Conservation (phyloP, 208 protist species). For the Leishmania gerbilli region DNA sequence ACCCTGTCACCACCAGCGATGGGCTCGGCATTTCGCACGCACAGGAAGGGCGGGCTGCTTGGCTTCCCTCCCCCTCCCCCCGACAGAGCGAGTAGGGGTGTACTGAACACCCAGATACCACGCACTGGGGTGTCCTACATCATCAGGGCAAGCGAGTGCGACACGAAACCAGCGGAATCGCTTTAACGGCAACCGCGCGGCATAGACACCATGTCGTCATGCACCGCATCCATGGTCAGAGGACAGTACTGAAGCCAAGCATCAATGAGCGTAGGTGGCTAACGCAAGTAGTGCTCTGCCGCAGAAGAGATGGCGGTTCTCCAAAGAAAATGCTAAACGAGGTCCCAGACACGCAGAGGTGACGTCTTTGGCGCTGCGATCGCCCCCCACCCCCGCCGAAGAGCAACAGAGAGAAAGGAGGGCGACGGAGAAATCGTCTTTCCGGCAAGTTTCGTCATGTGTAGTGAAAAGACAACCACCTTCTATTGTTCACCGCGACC, state of each 20-base stretch:
- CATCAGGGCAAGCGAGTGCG: not conserved
- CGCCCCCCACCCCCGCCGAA: not conserved
- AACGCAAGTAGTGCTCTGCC: not conserved
- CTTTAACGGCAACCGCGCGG: not conserved
- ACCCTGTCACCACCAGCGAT: not conserved
- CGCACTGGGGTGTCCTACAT: not conserved
- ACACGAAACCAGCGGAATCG: not conserved
- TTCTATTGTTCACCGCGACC: not conserved
- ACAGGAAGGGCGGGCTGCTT: not conserved
- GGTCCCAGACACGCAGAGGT: not conserved
- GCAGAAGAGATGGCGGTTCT: not conserved
- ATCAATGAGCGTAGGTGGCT: not conserved
- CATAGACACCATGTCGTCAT: not conserved
- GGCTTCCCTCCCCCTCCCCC: too few species aligned
- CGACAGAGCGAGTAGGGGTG: not conserved
- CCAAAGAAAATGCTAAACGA: not conserved
- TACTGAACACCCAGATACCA: not conserved
- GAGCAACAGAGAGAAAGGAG: not conserved
- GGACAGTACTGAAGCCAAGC: not conserved
- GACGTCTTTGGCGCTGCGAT: not conserved
- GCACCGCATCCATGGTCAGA: not conserved
- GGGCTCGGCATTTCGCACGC: not conserved
- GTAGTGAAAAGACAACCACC: not conserved
- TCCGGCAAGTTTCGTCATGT: not conserved
- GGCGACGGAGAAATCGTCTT: not conserved